Percentiles rank a stretch among this genome's conserved stretches.
Conservation (phyloP, 116 monocot species). For the Iris pallida region DNA sequence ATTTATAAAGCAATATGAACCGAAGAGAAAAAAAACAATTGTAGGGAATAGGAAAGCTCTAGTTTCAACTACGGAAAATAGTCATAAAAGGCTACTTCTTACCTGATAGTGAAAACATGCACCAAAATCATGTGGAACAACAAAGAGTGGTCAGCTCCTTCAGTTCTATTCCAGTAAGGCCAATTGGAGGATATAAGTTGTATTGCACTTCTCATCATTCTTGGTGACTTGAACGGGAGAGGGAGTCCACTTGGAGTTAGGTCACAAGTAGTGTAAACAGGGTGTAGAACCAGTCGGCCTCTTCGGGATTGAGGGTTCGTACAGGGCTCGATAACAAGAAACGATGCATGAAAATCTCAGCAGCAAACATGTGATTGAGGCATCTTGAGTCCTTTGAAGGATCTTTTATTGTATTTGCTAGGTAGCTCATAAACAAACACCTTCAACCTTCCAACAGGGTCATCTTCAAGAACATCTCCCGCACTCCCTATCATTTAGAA, state of each 20-base stretch:
- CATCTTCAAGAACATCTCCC: slow-evolving; percentile 92
- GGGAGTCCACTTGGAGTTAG: slow-evolving; percentile 89
- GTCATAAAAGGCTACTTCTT: background rate
- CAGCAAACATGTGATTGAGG: slow-evolving; percentile 96
- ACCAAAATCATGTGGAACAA: slow-evolving; percentile 32
- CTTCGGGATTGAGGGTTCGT: slow-evolving; percentile 87
- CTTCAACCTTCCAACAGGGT: slow-evolving; percentile 88
- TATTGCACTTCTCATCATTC: slow-evolving; percentile 96
- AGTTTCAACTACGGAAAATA: background rate
- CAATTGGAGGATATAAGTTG: slow-evolving; percentile 76
- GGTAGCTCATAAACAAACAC: slow-evolving; percentile 95
- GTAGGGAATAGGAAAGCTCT: background rate
- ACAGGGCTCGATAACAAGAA: slow-evolving; percentile 95
- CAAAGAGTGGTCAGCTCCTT: slow-evolving; percentile 30
- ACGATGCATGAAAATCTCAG: slow-evolving; percentile 95
- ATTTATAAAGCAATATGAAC: background rate
- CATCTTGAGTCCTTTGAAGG: slow-evolving; percentile 87
- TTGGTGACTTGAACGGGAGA: slow-evolving; percentile 86
- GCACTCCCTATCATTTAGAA: slow-evolving; percentile 60
- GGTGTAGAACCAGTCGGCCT: slow-evolving; percentile 99
- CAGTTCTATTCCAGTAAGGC: slow-evolving; percentile 95
- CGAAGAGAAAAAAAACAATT: too few relatives aligned
- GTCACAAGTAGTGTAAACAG: slow-evolving; percentile 91
- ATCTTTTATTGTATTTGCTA: slow-evolving; percentile 97
- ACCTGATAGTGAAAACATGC: slow-evolving; percentile 30